phyloP scores from a whole-genome alignment of 345 rosid genomes.

The Bruguiera parviflora region DNA sequence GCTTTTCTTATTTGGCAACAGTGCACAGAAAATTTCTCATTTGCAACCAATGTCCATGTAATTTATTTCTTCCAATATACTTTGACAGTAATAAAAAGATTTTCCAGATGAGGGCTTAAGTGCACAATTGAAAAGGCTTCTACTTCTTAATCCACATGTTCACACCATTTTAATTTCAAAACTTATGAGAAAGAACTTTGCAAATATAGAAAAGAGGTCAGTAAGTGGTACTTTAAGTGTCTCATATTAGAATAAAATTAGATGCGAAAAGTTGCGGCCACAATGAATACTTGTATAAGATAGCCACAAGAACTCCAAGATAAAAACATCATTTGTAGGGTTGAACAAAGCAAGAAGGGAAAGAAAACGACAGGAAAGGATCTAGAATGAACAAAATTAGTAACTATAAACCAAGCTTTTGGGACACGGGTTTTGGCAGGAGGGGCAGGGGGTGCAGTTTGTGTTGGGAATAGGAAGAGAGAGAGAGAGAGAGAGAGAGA shows the following conservation, averaged over 20 bases:
- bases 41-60: not conserved
- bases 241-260: not conserved
- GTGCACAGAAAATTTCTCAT: too few species aligned
- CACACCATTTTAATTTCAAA: not conserved
- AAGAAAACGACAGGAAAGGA: not conserved
- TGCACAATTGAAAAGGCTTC: not conserved
- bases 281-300: not conserved
- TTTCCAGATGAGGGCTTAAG: not conserved
- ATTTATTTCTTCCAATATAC: not conserved
- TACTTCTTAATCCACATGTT: not conserved
- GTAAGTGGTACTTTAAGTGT: not conserved
- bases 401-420: not conserved
- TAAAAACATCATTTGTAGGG: not conserved
- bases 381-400: not conserved
- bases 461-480: not conserved
- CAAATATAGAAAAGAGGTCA: not conserved
- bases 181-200: not conserved
- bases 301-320: not conserved
- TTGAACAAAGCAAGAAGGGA: not conserved
- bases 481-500: conserved; percentile 7
- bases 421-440: not conserved
- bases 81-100: not conserved
- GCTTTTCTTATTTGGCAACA: too few species aligned
- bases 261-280: not conserved
- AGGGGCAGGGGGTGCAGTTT: not conserved